Evolutionary conservation across 2,329 filamentous ascomycete species (phyloP), one percentile per base, ranked within the genome.

Genomic region (Fusarium hostae): DNA sequence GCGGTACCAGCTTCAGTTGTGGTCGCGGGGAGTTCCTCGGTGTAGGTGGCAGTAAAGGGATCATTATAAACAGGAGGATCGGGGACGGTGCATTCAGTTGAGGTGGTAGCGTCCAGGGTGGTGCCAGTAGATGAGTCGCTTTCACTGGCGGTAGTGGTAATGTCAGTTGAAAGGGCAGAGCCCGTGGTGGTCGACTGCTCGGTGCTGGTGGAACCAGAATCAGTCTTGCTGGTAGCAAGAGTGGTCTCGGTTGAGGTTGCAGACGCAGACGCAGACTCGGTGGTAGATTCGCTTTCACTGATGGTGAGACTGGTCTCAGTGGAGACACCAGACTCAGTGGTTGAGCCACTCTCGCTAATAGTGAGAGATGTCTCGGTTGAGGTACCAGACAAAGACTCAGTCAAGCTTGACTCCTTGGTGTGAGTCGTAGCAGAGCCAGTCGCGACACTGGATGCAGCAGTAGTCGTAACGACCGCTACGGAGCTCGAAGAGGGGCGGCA

Each of bases 401-500:
- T 50, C 32, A 35, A 16, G 9, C 48, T 39, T 0, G 59, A 35
- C 16, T 59, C 35, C 20, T 37, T 32, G 6, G 34, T 51, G 9
- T 11, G n/a, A 7, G 43, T 50, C 0, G 47, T 61, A 37, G 39
- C 44, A 22, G 61, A 51, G 9, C 9, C 22, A 3, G 45, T 45
- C 11, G 30, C 54, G 28, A n/a, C 41, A 30, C 35, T 24, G 9
- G 61, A 35, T 11, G 41, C 44, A 10, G 39, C 1, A 11, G 26
- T 51, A n/a, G 59, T 66, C 26, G 59, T 44, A 10, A 41, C 45
- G 13, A 44, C n/a, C 5, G 41, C 18, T 18, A 35, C 43, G 1
- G 47, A 63, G 9, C 26, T 68, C 5, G 52, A 59, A 4, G 51
- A 45, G 6, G 64, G 64, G 41, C 58, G 64, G 13, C 66, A 69